phyloP scores from a whole-genome alignment of 331 rosid genomes.

The Ulmus americana region DNA sequence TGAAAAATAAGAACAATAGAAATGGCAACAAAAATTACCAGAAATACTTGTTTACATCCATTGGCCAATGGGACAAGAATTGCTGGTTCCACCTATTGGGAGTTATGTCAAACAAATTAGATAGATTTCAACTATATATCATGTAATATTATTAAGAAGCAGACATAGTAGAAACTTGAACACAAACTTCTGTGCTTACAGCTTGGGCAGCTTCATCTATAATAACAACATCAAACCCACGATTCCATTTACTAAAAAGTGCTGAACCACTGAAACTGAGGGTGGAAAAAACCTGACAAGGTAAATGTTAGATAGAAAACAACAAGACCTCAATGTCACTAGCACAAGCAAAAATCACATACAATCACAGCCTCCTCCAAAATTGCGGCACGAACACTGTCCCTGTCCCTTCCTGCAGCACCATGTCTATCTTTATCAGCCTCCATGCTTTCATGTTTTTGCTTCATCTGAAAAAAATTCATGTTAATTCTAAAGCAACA shows the following conservation, averaged over 20 bases:
- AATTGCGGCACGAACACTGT: conserved; percentile 57
- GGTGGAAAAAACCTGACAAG: conserved; percentile 84
- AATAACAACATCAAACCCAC: conserved; percentile 80
- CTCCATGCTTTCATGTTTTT: conserved; percentile 40
- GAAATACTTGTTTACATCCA: conserved; percentile 89
- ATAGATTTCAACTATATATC: neutral
- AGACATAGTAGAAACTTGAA: conserved; percentile 4
- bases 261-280: conserved; percentile 85
- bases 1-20: neutral
- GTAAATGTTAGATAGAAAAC: conserved; percentile 26
- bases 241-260: conserved; percentile 61
- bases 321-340: neutral
- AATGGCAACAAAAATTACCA: conserved; percentile 42
- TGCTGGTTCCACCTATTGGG: conserved; percentile 79
- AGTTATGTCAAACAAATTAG: conserved; percentile 11
- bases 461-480: conserved; percentile 50
- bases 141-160: neutral
- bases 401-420: conserved; percentile 52
- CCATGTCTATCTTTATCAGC: conserved; percentile 53
- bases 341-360: conserved; percentile 26
- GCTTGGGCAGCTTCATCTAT: conserved; percentile 99
- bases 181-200: conserved; percentile 45
- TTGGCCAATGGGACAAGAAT: conserved; percentile 81
- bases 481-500: conserved; percentile 13
- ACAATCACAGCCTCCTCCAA: conserved; percentile 90